A percentile compares a stretch with the other conserved stretches of the same genome.
Conservation (phyloP, 1,284 basidiomycete genomes). For the Cutaneotrichosporon arboriforme region DNA sequence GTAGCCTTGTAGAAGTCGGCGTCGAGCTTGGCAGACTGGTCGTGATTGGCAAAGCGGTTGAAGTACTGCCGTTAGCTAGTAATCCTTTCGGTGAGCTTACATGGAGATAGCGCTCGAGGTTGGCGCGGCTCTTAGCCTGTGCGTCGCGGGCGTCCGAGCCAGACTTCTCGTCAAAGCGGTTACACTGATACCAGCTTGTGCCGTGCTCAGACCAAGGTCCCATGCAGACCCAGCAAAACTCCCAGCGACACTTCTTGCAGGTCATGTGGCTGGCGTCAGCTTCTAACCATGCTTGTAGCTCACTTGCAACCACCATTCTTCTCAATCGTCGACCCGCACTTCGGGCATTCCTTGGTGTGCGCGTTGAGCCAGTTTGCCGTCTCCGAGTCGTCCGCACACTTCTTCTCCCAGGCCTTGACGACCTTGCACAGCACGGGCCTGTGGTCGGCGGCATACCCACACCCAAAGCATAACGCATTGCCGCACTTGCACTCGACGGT, state of each 20-base stretch:
- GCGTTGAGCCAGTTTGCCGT: slow-evolving; percentile 99
- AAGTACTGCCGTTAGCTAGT: slow-evolving; percentile 62
- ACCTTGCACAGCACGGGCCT: slow-evolving; percentile 84
- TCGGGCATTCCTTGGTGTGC: slow-evolving; percentile 95
- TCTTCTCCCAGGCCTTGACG: slow-evolving; percentile 91
- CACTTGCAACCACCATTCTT: slow-evolving; percentile 99
- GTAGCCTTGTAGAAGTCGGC: slow-evolving; percentile 87
- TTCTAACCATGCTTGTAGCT: slow-evolving; percentile 41
- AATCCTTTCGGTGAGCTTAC: slow-evolving; percentile 53
- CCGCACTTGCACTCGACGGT: slow-evolving; percentile 71
- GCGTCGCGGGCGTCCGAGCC: slow-evolving; percentile 83
- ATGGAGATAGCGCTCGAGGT: slow-evolving; percentile 91
- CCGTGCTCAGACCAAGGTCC: slow-evolving; percentile 98
- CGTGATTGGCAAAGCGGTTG: slow-evolving; percentile 97
- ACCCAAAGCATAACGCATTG: slow-evolving; percentile 88
- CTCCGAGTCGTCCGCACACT: slow-evolving; percentile 95
- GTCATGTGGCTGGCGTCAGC: slow-evolving; percentile 78
- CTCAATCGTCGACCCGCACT: slow-evolving; percentile 95
- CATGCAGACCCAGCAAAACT: slow-evolving; percentile 62
- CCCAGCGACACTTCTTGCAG: slow-evolving; percentile 96
- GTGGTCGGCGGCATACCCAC: slow-evolving; percentile 77
- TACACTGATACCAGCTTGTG: slow-evolving; percentile 96
- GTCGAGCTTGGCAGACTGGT: slow-evolving; percentile 93
- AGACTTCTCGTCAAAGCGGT: slow-evolving; percentile 90
- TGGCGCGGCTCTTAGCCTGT: slow-evolving; percentile 79